Percentiles rank a stretch among this genome's conserved stretches.
Conservation (phyloP, 2,329 filamentous ascomycete genomes). For the Exophiala mesophila region DNA sequence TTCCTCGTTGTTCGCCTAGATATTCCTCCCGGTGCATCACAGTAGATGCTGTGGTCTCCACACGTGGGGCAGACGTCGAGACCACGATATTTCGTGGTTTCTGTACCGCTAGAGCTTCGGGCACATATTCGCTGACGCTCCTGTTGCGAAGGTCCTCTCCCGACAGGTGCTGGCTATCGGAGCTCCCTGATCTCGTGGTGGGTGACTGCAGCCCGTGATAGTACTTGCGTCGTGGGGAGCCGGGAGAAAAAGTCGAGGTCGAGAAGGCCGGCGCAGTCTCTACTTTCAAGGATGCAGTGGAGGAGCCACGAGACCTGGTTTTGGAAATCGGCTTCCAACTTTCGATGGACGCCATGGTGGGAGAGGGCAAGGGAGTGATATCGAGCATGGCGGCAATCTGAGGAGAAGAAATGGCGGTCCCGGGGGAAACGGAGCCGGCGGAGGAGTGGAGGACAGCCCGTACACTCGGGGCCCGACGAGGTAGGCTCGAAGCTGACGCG, state of each 20-base stretch:
- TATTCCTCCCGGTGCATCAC: constrained; percentile 72
- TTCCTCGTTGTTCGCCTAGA: constrained; percentile 70
- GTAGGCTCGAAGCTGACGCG: constrained; percentile 39
- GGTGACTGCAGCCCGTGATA: constrained; percentile 38
- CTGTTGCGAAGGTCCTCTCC: constrained; percentile 56
- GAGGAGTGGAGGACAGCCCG: constrained; percentile 38
- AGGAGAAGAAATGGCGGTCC: constrained; percentile 66
- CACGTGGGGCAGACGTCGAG: constrained; percentile 52
- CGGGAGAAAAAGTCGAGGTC: constrained; percentile 14
- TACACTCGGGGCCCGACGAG: constrained; percentile 42
- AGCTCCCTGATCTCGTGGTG: constrained; percentile 9
- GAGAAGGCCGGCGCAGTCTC: constrained; percentile 11
- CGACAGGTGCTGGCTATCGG: constrained; percentile 21
- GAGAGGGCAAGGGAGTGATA: constrained; percentile 74
- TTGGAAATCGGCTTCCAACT: constrained; percentile 54
- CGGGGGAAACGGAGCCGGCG: constrained; percentile 50
- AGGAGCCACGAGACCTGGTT: constrained; percentile 42
- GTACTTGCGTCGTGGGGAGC: constrained; percentile 33
- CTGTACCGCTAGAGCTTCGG: constrained; percentile 63
- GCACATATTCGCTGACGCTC: constrained; percentile 83
- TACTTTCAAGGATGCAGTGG: constrained; percentile 35
- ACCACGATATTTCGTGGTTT: constrained; percentile 68
- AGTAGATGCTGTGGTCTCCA: constrained; percentile 45
- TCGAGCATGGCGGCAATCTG: constrained; percentile 71
- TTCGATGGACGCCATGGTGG: constrained; percentile 64